Percentiles rank a stretch among this genome's conserved stretches.
These are phyloP conservation scores for Trichosporon ovoides DNA, from an alignment of 1,284 basidiomycete species.

Conservation along the genomic window DNA sequence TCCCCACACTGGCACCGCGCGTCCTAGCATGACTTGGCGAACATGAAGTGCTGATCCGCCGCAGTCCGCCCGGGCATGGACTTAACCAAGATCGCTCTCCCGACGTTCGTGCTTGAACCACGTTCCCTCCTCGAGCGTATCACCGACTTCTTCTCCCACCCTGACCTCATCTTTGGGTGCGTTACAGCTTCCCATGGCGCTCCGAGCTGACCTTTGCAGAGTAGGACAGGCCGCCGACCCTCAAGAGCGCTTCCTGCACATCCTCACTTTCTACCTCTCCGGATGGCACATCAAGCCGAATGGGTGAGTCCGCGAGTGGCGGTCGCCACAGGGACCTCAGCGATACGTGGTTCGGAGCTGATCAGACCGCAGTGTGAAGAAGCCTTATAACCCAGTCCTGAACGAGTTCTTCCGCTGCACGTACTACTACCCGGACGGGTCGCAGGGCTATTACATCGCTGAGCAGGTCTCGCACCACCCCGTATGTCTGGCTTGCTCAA, in stretches of 20 bases:
- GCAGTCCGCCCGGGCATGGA: conserved; percentile 90
- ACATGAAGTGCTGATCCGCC: conserved; percentile 3
- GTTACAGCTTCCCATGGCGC: not conserved
- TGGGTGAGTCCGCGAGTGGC: conserved; percentile 51
- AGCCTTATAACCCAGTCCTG: conserved; percentile 97
- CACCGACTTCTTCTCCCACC: conserved; percentile 98
- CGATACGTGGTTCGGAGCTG: not conserved
- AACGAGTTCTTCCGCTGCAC: conserved; percentile 97
- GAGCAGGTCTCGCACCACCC: conserved; percentile 67
- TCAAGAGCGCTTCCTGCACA: conserved; percentile 85
- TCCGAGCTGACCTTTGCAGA: conserved; percentile 17
- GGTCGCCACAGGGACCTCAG: not conserved
- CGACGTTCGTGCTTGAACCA: conserved; percentile 91
- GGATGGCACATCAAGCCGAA: conserved; percentile 99
- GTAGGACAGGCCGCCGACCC: conserved; percentile 56
- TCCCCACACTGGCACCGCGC: not conserved
- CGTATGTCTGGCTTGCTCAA: conserved; percentile 22
- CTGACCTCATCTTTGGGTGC: conserved; percentile 79
- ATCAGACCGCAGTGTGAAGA: conserved; percentile 65
- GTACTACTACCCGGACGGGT: conserved; percentile 87
- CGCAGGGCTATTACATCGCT: conserved; percentile 91
- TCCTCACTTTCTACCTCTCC: conserved; percentile 92
- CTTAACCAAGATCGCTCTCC: conserved; percentile 84
- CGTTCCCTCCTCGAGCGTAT: conserved; percentile 85
- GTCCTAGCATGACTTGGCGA: not conserved